Base-by-base conservation (phyloP, 164 flowering plant species). In the Piper longum region DNA sequence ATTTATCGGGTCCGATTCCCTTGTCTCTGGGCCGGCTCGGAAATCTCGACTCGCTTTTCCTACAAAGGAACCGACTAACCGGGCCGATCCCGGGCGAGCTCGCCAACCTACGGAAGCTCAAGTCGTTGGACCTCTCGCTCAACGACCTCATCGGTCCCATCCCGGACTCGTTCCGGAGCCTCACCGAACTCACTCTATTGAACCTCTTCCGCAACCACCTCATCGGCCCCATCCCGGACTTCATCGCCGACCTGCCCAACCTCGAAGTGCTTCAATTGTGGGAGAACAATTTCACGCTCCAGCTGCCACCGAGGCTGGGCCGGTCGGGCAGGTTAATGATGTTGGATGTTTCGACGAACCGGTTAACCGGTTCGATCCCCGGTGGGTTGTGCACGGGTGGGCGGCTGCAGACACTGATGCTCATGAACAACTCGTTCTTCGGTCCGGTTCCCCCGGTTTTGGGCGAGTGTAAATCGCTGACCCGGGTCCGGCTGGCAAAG, bases 281-380 rank as follows among this genome's bases (percentile, higher is more conserved):
- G 97, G 84, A 71, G 45, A 93, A 93, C 76, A 88, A 93, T 73
- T 84, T 93, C 78, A 86, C 97, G 14, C 59, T 76, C n/a, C 72
- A 74, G 12, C 73, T 93, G 26, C 98, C 98, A 4, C 78, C 63
- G 48, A 82, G 80, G 65, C 82, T 93, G 1, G 98, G 98, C 7
- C 67, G 76, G 4, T 88, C 69, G 54, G 89, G 96, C 16, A 78
- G 69, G 77, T 67, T 93, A 0, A 52, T 6, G 67, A 17, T 14
- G 1, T 69, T 93, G 4, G 98, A 93, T 69, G 86, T 89, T 5
- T 42, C 88, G 5, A 7, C 55, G 0, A 93, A 89, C 62, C 96
- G 78, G 62, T 72, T 92, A 16, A 92, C 96, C 0, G 98, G 98
- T 0, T 39, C 64, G 18, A 75, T 93, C 16, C 98, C 98, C 0